A percentile compares a stretch with the other conserved stretches of the same genome.
Evolutionary conservation across 306 rosid species (phyloP).

Genomic region (Comarum palustre): DNA sequence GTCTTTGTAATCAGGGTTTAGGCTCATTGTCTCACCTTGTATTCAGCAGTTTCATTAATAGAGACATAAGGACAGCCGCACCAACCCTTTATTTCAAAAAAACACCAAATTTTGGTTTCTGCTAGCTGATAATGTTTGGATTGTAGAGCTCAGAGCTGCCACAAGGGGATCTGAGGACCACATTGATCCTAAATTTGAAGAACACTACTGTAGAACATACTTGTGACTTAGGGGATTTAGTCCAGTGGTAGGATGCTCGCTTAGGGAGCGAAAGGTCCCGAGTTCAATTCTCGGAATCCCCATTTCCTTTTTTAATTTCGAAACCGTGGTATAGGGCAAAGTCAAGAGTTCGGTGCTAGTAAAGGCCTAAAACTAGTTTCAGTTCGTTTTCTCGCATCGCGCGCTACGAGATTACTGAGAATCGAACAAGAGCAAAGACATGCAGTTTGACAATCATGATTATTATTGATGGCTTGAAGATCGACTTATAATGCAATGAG

Average conservation of each 20-base stretch:
- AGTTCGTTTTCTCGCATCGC: slow-evolving; percentile 34
- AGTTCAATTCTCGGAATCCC: slow-evolving; percentile 34
- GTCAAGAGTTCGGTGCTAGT: neutral
- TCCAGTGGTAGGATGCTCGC: slow-evolving; percentile 39
- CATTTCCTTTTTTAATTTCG: slow-evolving; percentile 18
- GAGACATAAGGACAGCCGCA: too few species aligned
- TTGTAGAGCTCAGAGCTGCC: slow-evolving; percentile 3
- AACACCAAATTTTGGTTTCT: neutral
- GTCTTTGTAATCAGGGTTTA: too few species aligned
- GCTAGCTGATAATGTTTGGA: neutral
- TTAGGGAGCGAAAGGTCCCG: slow-evolving; percentile 37
- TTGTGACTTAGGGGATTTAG: slow-evolving; percentile 20
- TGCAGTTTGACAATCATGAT: slow-evolving; percentile 29
- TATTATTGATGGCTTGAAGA: slow-evolving; percentile 24
- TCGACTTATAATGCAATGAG: slow-evolving; percentile 26
- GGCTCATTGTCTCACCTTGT: too few species aligned
- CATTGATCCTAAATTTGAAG: neutral
- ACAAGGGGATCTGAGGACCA: slow-evolving; percentile 3
- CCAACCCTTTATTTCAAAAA: too few species aligned
- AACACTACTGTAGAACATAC: too few species aligned
- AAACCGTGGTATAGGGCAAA: too few species aligned
- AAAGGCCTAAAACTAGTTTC: neutral
- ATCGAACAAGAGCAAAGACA: slow-evolving; percentile 8
- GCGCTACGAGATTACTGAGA: slow-evolving; percentile 17
- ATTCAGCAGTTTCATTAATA: too few species aligned